phyloP scores from a whole-genome alignment of 352 stramenopile genomes.

The Globisporangium nodosum region DNA sequence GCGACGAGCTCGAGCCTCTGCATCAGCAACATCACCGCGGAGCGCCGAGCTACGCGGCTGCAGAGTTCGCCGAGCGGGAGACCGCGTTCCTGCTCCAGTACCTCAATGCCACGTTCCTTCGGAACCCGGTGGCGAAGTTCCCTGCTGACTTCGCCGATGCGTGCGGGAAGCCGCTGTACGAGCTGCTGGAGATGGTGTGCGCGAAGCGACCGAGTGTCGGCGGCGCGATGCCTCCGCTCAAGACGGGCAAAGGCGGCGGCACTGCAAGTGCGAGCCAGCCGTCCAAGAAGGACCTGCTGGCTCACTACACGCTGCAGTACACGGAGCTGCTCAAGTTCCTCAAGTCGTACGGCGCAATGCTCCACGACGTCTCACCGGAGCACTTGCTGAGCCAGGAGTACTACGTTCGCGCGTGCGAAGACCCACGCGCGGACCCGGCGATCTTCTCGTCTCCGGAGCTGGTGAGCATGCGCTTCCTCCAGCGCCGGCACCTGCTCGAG shows the following conservation, averaged over 20 bases:
- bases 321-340: constrained; percentile 87
- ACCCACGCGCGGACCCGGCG: constrained; percentile 37
- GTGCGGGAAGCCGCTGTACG: constrained; percentile 76
- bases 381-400: constrained; percentile 72
- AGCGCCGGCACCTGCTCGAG: constrained; percentile 44
- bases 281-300: constrained; percentile 57
- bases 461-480: constrained; percentile 40
- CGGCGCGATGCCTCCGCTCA: constrained; percentile 15
- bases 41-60: neutral
- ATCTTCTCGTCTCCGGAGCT: constrained; percentile 37
- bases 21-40: too few species aligned
- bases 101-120: constrained; percentile 81
- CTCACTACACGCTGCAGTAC: constrained; percentile 68
- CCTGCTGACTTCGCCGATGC: constrained; percentile 73
- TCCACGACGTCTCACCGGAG: constrained; percentile 83
- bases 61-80: constrained; percentile 33
- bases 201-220: constrained; percentile 69
- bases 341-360: constrained; percentile 88
- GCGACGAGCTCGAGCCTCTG: constrained; percentile 1
- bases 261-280: constrained; percentile 4
- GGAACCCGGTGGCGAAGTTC: constrained; percentile 57
- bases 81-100: constrained; percentile 76
- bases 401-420: constrained; percentile 79
- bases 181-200: constrained; percentile 89
- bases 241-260: constrained; percentile 18